Evolutionary conservation across 768 basidiomycete genomes (phyloP), one percentile per base, ranked within the genome.

Genomic region (Mycena maculata): DNA sequence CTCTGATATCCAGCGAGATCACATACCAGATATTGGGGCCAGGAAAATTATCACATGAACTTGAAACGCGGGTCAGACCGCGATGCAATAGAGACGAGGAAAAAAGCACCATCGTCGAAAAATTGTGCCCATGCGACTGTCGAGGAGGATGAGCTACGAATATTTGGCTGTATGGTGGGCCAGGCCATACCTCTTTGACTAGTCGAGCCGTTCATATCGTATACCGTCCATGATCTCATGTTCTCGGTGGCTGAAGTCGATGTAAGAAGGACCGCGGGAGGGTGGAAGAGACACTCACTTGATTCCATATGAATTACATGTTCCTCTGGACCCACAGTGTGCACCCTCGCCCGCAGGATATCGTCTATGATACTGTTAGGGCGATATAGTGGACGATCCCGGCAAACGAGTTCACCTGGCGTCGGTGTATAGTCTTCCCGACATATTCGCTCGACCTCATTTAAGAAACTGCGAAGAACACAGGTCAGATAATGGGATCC

Each of bases 41-140:
- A 91, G 76, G 74, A 91, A 92, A 25, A 92, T 87, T 62, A 91
- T 86, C 12, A 86, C 84, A 68, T 88, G 86, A 47, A 90, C 89
- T 88, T 58, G 27, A 18, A 33, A 18, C 39, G 9, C 53, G 64
- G 28, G 64, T 58, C 9, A 49, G 61, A 55, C 27, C 30, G n/a
- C 44, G 33, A 50, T n/a, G n/a, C n/a, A n/a, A n/a, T n/a, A n/a
- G n/a, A n/a, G 20, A 28, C 69, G 80, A 39, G 28, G 36, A 22
- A n/a, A 27, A 28, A 10, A 30, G 52, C 55, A 89, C 88, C 86
- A 72, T 90, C 86, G 60, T 91, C 89, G 63, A 92, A 90, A 74
- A 87, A 92, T 28, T 90, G 88, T 1, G 86, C 87, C 90, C 90
- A 91, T 6, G 85, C 84, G 60, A 86, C 89, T 89, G 58, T 22